These are phyloP conservation scores for Tuctoria greenei DNA, from an alignment of 176 grass and related monocot genomes.

Conservation along the genomic window DNA sequence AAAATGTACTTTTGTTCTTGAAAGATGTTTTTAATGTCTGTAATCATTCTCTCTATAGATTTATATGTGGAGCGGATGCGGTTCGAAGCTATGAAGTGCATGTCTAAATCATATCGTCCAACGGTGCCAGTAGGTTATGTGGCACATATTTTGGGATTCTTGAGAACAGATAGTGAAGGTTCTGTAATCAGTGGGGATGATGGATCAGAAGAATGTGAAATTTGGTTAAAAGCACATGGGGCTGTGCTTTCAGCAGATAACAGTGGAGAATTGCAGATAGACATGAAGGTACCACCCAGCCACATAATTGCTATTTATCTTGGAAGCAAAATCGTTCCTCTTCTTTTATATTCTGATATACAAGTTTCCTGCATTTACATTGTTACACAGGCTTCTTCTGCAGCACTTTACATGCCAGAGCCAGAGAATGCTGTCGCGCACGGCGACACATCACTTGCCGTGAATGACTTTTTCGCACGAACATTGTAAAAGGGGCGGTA, in stretches of 20 bases:
- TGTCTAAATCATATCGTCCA: slow-evolving; percentile 82
- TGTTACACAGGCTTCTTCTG: slow-evolving; percentile 59
- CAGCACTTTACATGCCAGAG: slow-evolving; percentile 87
- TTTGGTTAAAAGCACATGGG: slow-evolving; percentile 94
- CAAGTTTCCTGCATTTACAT: neutral
- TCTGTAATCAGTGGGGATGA: slow-evolving; percentile 33
- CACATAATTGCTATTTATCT: neutral
- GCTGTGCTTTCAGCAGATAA: slow-evolving; percentile 55
- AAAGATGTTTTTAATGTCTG: slow-evolving; percentile 26
- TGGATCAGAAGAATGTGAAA: slow-evolving; percentile 66
- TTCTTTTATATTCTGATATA: neutral
- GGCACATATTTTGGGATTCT: slow-evolving; percentile 73
- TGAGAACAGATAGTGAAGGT: slow-evolving; percentile 37
- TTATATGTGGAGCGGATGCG: slow-evolving; percentile 81
- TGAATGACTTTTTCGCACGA: slow-evolving; percentile 77
- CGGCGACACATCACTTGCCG: slow-evolving; percentile 84
- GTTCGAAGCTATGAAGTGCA: slow-evolving; percentile 87
- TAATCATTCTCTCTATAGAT: slow-evolving; percentile 52
- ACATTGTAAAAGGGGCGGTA: slow-evolving; percentile 28
- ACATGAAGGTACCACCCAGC: slow-evolving; percentile 70
- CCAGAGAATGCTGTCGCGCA: slow-evolving; percentile 92
- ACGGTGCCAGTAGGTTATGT: slow-evolving; percentile 66
- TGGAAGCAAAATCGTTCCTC: neutral
- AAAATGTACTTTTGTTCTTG: slow-evolving; percentile 22
- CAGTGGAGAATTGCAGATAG: slow-evolving; percentile 71